A percentile compares a stretch with the other conserved stretches of the same genome.
These are phyloP conservation scores for Cryphonectria carpinicola DNA, from an alignment of 2,329 filamentous ascomycete genomes.

Conservation along the genomic window DNA sequence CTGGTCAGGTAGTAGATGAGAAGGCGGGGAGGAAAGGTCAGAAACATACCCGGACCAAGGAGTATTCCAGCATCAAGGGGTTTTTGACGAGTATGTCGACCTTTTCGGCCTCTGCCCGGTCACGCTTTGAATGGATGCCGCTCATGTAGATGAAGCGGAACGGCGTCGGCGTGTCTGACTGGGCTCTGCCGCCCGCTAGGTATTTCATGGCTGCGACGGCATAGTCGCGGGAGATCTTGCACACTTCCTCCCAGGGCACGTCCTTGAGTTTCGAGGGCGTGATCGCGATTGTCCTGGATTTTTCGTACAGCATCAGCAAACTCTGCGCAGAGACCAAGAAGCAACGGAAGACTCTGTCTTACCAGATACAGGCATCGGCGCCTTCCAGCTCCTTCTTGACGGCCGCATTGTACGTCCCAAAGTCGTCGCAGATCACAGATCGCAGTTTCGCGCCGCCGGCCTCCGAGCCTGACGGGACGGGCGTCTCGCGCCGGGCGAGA, in stretches of 20 bases:
- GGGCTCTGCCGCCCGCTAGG: slow-evolving; percentile 28
- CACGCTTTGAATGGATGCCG: slow-evolving; percentile 47
- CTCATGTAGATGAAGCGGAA: slow-evolving; percentile 38
- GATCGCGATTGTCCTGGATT: slow-evolving; percentile 35
- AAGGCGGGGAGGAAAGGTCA: background rate
- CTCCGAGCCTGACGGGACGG: slow-evolving; percentile 30
- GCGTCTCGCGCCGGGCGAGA: slow-evolving; percentile 43
- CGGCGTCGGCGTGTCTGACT: slow-evolving; percentile 34
- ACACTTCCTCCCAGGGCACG: slow-evolving; percentile 31
- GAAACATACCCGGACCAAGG: slow-evolving; percentile 50
- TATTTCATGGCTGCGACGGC: slow-evolving; percentile 34
- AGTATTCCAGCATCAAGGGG: slow-evolving; percentile 40
- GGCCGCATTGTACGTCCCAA: slow-evolving; percentile 44
- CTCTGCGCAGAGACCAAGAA: background rate
- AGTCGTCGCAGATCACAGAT: slow-evolving; percentile 46
- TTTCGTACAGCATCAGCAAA: background rate
- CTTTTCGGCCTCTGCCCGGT: slow-evolving; percentile 45
- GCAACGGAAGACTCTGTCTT: background rate
- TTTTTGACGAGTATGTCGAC: slow-evolving; percentile 37
- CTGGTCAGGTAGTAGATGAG: background rate
- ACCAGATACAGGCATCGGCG: slow-evolving; percentile 50
- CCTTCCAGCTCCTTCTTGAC: slow-evolving; percentile 45
- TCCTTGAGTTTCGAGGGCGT: slow-evolving; percentile 33
- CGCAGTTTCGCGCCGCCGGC: slow-evolving; percentile 41
- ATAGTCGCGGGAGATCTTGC: slow-evolving; percentile 33